Conservation (phyloP, 768 basidiomycete genomes). For the Pulveroboletus sp. region DNA sequence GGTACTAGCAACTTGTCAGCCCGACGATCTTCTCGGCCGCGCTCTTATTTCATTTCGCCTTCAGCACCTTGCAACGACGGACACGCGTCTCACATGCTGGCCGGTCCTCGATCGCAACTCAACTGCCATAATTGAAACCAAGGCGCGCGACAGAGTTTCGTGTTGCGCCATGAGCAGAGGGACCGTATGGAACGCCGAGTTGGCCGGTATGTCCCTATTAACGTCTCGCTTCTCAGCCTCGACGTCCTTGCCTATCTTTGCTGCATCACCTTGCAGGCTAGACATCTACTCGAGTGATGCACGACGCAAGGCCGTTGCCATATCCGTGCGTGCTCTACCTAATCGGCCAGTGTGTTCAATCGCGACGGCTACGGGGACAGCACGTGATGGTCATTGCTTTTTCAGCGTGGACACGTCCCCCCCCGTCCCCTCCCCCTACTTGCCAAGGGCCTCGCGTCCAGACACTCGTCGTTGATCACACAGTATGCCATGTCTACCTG, state of each 20-base stretch:
- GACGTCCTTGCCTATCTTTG: conserved; percentile 5
- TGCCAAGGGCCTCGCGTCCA: background rate
- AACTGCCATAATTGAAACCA: background rate
- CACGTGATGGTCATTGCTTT: background rate
- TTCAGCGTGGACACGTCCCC: background rate
- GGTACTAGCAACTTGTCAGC: no score
- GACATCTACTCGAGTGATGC: background rate
- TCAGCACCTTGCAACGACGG: conserved; percentile 1
- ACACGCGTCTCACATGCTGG: background rate
- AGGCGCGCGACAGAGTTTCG: background rate
- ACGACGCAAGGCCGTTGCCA: conserved; percentile 8
- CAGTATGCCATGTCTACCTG: no score
- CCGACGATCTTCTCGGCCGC: conserved; percentile 3
- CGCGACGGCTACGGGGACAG: conserved; percentile 15
- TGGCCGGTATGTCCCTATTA: background rate
- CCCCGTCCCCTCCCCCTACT: no score
- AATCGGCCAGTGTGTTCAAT: conserved; percentile 5
- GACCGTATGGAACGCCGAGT: background rate
- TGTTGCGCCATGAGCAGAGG: background rate
- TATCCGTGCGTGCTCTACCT: background rate
- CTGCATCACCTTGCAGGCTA: background rate
- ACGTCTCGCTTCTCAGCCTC: conserved; percentile 8
- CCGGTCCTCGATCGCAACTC: background rate
- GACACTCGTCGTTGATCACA: background rate
- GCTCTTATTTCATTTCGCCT: background rate